phyloP scores from a whole-genome alignment of 169 alveolate species.

The Plasmodium malariae region DNA sequence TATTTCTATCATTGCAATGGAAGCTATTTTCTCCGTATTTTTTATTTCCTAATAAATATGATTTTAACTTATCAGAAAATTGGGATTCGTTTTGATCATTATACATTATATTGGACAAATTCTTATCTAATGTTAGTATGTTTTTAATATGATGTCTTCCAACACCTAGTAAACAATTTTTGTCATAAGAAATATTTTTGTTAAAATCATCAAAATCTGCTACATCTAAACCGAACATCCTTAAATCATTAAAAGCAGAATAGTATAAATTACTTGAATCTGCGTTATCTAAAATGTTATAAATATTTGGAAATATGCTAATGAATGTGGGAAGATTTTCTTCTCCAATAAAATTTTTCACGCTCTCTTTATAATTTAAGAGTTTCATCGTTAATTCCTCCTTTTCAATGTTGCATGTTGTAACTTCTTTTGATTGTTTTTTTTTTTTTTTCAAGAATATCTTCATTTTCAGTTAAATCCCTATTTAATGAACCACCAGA shows the following conservation, averaged over 20 bases:
- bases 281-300: slow-evolving; percentile 79
- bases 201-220: slow-evolving; percentile 79
- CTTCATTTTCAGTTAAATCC: neutral
- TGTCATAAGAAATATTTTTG: slow-evolving; percentile 68
- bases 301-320: slow-evolving; percentile 79
- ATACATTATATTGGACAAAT: slow-evolving; percentile 19
- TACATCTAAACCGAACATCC: slow-evolving; percentile 79
- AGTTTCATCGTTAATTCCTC: slow-evolving; percentile 60
- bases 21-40: neutral
- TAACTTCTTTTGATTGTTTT: slow-evolving; percentile 6
- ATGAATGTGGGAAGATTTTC: slow-evolving; percentile 77
- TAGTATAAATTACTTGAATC: slow-evolving; percentile 70
- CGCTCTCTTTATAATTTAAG: slow-evolving; percentile 78
- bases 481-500: too few species aligned
- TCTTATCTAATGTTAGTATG: slow-evolving; percentile 75
- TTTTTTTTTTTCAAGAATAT: slow-evolving; percentile 7
- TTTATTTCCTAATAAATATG: slow-evolving; percentile 24
- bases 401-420: slow-evolving; percentile 65
- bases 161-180: slow-evolving; percentile 77
- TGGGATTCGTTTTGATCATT: slow-evolving; percentile 24
- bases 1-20: neutral
- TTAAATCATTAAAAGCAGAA: slow-evolving; percentile 77
- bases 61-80: slow-evolving; percentile 23
- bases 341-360: slow-evolving; percentile 81
- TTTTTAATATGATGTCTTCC: slow-evolving; percentile 80